Percentiles rank a stretch among this genome's conserved stretches.
These are phyloP conservation scores for Trichoderma asperellum DNA, from an alignment of 2,329 filamentous ascomycete species.

Conservation along the genomic window DNA sequence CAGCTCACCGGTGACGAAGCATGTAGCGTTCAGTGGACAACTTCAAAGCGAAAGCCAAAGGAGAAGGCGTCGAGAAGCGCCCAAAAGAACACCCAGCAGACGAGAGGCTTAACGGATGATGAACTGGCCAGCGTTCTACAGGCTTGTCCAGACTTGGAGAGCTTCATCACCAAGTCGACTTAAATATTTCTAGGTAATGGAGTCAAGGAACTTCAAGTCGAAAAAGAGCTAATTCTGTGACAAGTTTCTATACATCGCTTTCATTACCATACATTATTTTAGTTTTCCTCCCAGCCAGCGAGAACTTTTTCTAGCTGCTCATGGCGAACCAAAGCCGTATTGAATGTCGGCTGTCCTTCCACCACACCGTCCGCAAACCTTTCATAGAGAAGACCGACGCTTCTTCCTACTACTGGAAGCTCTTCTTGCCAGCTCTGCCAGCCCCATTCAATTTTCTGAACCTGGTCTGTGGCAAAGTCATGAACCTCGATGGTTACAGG, in stretches of 20 bases:
- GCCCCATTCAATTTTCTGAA: conserved; percentile 49
- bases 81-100: background rate
- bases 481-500: conserved; percentile 55
- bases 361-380: conserved; percentile 47
- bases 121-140: conserved; percentile 27
- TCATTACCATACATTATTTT: background rate
- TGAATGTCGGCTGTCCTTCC: conserved; percentile 42
- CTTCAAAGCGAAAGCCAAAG: conserved; percentile 8
- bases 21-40: conserved; percentile 22
- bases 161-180: conserved; percentile 5
- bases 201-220: background rate
- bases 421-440: conserved; percentile 54
- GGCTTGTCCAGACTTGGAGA: conserved; percentile 28
- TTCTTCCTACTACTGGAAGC: conserved; percentile 49
- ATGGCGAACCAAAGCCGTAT: conserved; percentile 51
- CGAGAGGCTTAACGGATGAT: conserved; percentile 14
- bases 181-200: background rate
- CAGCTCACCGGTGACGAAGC: conserved; percentile 23
- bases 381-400: conserved; percentile 62
- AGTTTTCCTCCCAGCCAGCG: conserved; percentile 29
- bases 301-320: conserved; percentile 48
- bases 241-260: background rate
- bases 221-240: background rate
- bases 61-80: background rate
- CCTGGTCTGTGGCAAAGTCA: conserved; percentile 50